Conservation (phyloP, 2,329 filamentous ascomycete genomes). For the Stagonosporopsis tanaceti region DNA sequence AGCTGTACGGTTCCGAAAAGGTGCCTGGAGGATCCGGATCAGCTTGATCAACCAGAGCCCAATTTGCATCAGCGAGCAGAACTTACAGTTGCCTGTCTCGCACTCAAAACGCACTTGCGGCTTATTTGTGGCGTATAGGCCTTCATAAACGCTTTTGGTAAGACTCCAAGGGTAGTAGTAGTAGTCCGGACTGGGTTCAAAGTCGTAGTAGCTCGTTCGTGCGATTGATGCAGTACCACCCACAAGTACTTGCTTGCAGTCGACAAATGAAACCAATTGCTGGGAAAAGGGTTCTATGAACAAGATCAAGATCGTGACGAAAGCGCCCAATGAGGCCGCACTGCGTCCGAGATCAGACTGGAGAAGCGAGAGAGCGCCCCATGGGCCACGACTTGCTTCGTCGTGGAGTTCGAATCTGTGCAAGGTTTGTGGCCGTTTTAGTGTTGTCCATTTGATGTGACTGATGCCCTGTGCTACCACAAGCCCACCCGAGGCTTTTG, state of each 20-base stretch:
- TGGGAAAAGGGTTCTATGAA: conserved; percentile 18
- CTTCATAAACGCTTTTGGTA: conserved; percentile 12
- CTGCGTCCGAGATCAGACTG: conserved; percentile 2
- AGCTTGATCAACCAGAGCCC: too few relatives aligned
- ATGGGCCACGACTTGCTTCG: conserved; percentile 17
- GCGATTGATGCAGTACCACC: neutral
- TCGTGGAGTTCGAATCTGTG: conserved; percentile 12
- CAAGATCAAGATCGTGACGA: conserved; percentile 1
- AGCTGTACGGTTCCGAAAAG: conserved; percentile 16
- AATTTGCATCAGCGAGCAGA: too few relatives aligned
- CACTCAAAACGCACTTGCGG: conserved; percentile 11
- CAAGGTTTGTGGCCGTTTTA: conserved; percentile 5
- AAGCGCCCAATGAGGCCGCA: too few relatives aligned
- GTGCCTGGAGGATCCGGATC: conserved; percentile 7
- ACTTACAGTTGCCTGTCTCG: conserved; percentile 17
- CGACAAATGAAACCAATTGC: conserved; percentile 12
- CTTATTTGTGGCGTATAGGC: conserved; percentile 15
- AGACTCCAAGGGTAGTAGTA: conserved; percentile 3
- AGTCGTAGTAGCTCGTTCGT: conserved; percentile 7
- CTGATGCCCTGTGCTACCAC: conserved; percentile 23
- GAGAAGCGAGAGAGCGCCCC: conserved; percentile 8
- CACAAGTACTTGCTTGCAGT: conserved; percentile 5
- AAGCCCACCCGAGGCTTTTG: conserved; percentile 18
- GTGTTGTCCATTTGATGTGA: conserved; percentile 23
- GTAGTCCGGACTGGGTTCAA: neutral